These are phyloP conservation scores for Nicotiana benthamiana DNA, from an alignment of 257 asterid species.

Conservation along the genomic window DNA sequence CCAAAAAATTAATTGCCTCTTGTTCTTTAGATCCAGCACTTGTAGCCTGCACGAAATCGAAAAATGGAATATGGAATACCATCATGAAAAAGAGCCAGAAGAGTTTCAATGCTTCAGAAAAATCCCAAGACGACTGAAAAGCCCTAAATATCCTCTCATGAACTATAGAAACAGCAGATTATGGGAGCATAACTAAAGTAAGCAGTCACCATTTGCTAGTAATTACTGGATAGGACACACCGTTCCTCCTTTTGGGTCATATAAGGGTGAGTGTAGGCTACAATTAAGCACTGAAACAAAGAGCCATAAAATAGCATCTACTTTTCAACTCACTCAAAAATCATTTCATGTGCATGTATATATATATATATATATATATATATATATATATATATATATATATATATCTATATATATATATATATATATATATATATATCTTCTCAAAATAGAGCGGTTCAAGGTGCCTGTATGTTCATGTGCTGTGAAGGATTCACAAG, in stretches of 20 bases:
- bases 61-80: constrained; percentile 10
- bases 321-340: background rate
- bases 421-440: background rate
- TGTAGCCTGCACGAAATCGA: constrained; percentile 57
- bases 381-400: background rate
- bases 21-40: constrained; percentile 97
- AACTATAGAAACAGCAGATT: background rate
- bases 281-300: background rate
- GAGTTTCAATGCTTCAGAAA: background rate
- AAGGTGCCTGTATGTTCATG: no score
- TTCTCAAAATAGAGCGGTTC: no score
- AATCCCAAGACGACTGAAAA: background rate
- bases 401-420: no score
- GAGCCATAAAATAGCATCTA: background rate
- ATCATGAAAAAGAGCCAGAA: background rate
- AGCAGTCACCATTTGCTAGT: background rate
- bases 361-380: no score
- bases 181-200: background rate
- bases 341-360: background rate
- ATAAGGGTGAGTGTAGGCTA: background rate
- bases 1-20: constrained; percentile 88
- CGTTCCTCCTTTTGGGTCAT: background rate
- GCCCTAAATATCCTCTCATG: background rate
- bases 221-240: background rate
- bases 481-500: no score